Conservation (phyloP, 768 basidiomycete species). For the Filobasidium floriforme region DNA sequence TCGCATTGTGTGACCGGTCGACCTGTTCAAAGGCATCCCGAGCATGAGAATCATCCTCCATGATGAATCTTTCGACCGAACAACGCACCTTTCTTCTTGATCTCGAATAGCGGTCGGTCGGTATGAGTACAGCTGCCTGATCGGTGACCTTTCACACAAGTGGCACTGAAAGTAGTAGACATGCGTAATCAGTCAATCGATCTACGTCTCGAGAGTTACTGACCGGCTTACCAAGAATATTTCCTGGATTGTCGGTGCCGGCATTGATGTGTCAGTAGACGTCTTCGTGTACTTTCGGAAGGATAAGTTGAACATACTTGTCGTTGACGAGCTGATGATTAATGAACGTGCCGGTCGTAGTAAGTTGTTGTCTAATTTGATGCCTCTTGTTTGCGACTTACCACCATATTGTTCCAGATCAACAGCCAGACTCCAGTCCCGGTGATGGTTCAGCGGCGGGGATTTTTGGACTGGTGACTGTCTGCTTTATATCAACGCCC, state of each 20-base stretch:
- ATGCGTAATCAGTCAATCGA: background rate
- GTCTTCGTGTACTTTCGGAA: background rate
- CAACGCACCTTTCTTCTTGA: slow-evolving; percentile 71
- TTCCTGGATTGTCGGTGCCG: background rate
- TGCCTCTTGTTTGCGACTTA: background rate
- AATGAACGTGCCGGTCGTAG: no score
- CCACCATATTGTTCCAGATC: background rate
- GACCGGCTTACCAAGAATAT: slow-evolving; percentile 1
- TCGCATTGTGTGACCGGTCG: slow-evolving; percentile 84
- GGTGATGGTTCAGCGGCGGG: no score
- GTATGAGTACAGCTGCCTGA: slow-evolving; percentile 80
- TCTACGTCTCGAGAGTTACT: background rate
- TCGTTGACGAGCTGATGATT: background rate
- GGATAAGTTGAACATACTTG: background rate
- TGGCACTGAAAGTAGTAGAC: slow-evolving; percentile 47
- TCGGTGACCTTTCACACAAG: slow-evolving; percentile 90
- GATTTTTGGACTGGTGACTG: background rate
- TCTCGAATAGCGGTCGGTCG: slow-evolving; percentile 81
- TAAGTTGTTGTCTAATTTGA: no score
- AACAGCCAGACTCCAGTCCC: no score
- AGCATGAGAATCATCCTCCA: no score
- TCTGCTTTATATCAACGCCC: background rate
- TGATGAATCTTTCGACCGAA: no score
- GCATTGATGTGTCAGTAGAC: background rate
- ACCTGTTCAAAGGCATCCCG: slow-evolving; percentile 1